These are phyloP conservation scores for Suillus hirtellus DNA, from an alignment of 768 basidiomycete genomes.

Conservation along the genomic window DNA sequence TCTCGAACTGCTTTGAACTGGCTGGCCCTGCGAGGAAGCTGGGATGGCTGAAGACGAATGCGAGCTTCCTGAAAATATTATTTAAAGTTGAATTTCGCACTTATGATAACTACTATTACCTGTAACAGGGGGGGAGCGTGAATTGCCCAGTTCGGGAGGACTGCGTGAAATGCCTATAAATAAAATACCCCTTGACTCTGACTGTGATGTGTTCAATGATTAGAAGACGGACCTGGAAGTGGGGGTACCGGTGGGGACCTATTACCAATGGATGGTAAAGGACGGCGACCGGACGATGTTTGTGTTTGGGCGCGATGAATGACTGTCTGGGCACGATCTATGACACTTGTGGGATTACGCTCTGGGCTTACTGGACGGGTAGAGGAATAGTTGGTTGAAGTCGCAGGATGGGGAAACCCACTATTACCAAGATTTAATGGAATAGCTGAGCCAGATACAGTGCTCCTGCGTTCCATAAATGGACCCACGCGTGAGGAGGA, in stretches of 20 bases:
- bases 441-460: conserved; percentile 21
- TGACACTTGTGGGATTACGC: conserved; percentile 6
- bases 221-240: conserved; percentile 3
- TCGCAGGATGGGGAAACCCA: neutral
- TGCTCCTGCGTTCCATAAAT: conserved; percentile 28
- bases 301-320: conserved; percentile 14
- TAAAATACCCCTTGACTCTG: neutral
- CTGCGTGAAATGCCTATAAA: conserved; percentile 1
- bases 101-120: conserved; percentile 1
- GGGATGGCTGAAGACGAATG: neutral
- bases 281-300: conserved; percentile 27
- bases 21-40: neutral
- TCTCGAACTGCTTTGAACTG: neutral
- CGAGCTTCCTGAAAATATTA: neutral
- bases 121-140: neutral
- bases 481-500: neutral
- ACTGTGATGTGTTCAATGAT: neutral
- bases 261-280: conserved; percentile 24
- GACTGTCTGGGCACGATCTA: conserved; percentile 1
- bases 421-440: neutral
- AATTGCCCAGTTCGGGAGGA: neutral
- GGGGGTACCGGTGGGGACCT: conserved; percentile 5
- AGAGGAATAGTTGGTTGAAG: neutral
- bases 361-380: conserved; percentile 1
- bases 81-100: neutral